phyloP scores from a whole-genome alignment of 257 asterid genomes.

The Scutellaria minor region DNA sequence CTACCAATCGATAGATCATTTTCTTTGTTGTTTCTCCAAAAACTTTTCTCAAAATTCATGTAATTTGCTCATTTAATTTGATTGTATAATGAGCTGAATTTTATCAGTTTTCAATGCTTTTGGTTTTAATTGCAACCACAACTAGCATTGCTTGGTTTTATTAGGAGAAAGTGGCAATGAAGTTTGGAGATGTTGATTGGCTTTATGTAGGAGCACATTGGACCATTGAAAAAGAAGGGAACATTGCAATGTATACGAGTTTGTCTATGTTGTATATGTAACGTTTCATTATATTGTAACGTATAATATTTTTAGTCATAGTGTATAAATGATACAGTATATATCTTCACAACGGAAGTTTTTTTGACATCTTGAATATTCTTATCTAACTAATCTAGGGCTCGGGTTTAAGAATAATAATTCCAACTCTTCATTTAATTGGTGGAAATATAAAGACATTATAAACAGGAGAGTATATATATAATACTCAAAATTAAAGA shows the following conservation, averaged over 20 bases:
- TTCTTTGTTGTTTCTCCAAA: background rate
- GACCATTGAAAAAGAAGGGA: slow-evolving; percentile 8
- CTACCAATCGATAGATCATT: background rate
- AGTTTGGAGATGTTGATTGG: slow-evolving; percentile 23
- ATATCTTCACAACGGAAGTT: background rate
- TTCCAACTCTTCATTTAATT: background rate
- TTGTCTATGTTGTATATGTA: background rate
- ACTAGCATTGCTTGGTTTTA: background rate
- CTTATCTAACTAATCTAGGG: background rate
- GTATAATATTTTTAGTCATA: background rate
- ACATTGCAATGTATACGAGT: background rate
- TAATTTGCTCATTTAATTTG: background rate
- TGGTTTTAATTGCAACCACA: background rate
- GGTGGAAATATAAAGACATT: background rate
- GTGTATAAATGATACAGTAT: background rate
- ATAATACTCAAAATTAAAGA: slow-evolving; percentile 18
- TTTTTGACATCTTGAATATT: background rate
- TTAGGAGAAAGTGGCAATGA: slow-evolving; percentile 7
- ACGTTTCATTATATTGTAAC: background rate
- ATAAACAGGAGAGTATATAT: background rate
- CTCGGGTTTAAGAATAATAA: background rate
- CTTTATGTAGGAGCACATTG: background rate
- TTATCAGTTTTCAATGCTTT: background rate
- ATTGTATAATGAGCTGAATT: background rate
- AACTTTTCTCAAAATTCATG: background rate